Percentiles rank a stretch among this genome's conserved stretches.
phyloP scores from a whole-genome alignment of 1,139 yeast species.

The Geotrichum fermentans region DNA sequence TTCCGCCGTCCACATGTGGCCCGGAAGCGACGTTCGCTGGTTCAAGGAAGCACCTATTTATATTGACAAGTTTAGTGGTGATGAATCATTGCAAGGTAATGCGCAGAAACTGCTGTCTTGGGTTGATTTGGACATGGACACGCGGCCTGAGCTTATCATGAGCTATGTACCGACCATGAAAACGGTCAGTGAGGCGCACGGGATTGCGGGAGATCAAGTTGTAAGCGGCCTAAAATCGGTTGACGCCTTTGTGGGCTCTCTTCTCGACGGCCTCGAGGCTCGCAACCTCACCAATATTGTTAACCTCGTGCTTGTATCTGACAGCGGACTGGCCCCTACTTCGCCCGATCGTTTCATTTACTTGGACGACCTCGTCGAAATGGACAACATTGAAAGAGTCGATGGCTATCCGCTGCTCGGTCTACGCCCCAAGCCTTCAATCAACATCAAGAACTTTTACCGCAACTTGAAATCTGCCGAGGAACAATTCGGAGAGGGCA shows the following conservation, averaged over 20 bases:
- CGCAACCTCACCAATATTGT: constrained; percentile 62
- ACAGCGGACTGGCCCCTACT: constrained; percentile 93
- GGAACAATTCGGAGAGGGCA: constrained; percentile 30
- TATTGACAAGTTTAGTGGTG: constrained; percentile 59
- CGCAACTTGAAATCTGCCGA: constrained; percentile 33
- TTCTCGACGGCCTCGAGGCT: constrained; percentile 46
- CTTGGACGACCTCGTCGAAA: constrained; percentile 62
- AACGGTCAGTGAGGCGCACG: constrained; percentile 65
- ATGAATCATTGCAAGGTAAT: constrained; percentile 57
- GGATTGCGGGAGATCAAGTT: constrained; percentile 58
- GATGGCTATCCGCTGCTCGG: constrained; percentile 91
- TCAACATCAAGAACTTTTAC: constrained; percentile 40
- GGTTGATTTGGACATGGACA: constrained; percentile 51
- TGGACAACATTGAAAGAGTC: constrained; percentile 50
- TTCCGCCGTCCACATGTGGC: constrained; percentile 94
- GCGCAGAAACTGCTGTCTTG: constrained; percentile 54
- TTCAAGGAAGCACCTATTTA: constrained; percentile 37
- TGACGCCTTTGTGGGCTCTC: constrained; percentile 54
- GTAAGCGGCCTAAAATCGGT: constrained; percentile 54
- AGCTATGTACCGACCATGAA: constrained; percentile 80
- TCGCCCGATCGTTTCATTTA: constrained; percentile 57
- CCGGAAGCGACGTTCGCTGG: constrained; percentile 75
- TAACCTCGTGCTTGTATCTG: constrained; percentile 74
- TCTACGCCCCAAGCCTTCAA: constrained; percentile 49
- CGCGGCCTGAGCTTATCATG: constrained; percentile 73